These are phyloP conservation scores for Erythrobasidium hasegawianum DNA, from an alignment of 1,284 basidiomycete species.

Conservation along the genomic window DNA sequence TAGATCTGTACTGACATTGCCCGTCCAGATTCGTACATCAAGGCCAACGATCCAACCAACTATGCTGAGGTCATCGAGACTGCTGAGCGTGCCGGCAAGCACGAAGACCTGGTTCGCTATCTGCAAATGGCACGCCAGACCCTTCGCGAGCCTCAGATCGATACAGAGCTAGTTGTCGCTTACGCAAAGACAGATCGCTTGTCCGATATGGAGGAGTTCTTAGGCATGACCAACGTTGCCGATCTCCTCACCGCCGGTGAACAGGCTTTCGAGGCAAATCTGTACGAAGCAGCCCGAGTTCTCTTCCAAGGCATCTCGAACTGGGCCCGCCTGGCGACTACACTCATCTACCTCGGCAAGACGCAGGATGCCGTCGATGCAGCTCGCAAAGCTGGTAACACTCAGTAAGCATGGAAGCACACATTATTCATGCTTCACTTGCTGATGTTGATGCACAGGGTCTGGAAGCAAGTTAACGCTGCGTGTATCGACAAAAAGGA, in stretches of 20 bases:
- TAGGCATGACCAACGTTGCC: constrained; percentile 97
- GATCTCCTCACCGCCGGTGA: constrained; percentile 72
- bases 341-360: constrained; percentile 96
- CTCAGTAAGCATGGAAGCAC: constrained; percentile 62
- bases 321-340: constrained; percentile 96
- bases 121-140: constrained; percentile 99
- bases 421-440: constrained; percentile 24
- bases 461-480: constrained; percentile 99
- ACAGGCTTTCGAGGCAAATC: constrained; percentile 97
- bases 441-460: constrained; percentile 54
- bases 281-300: constrained; percentile 95
- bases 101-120: constrained; percentile 95
- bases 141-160: constrained; percentile 93
- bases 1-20: neutral
- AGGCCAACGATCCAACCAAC: constrained; percentile 94
- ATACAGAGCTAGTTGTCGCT: constrained; percentile 93
- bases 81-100: constrained; percentile 89
- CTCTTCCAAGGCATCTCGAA: constrained; percentile 96
- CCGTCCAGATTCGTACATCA: constrained; percentile 87
- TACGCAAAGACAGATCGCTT: constrained; percentile 95
- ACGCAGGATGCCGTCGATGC: constrained; percentile 98
- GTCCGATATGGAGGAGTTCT: constrained; percentile 99
- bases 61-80: constrained; percentile 97
- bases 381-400: constrained; percentile 97
- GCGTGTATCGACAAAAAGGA: constrained; percentile 97